These are phyloP conservation scores for Aspergillus funiculosus DNA, from an alignment of 495 filamentous ascomycete species.

Conservation along the genomic window DNA sequence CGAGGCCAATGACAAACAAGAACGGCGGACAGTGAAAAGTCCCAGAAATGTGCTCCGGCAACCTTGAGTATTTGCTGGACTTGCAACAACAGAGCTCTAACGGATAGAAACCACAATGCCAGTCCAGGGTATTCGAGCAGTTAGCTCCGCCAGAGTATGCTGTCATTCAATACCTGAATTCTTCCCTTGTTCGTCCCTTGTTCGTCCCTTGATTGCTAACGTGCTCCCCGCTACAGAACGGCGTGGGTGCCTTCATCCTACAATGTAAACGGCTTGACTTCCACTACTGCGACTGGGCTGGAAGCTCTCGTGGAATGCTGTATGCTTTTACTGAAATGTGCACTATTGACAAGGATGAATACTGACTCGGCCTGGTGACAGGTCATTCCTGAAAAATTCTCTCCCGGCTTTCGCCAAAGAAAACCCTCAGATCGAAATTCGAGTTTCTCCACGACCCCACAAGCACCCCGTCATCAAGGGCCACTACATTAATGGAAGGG, in stretches of 20 bases:
- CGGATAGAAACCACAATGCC: conserved; percentile 50
- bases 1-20: conserved; percentile 23
- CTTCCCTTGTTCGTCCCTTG: neutral
- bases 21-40: conserved; percentile 16
- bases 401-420: conserved; percentile 69
- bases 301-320: conserved; percentile 93
- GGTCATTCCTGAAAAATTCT: conserved; percentile 69
- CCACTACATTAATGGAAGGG: conserved; percentile 81
- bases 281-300: conserved; percentile 93
- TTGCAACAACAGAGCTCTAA: conserved; percentile 5
- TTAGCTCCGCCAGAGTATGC: conserved; percentile 37
- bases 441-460: conserved; percentile 76
- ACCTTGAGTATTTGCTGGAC: neutral
- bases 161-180: too few species aligned
- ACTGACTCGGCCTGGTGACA: conserved; percentile 26
- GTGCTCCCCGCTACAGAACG: conserved; percentile 58
- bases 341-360: neutral
- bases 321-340: conserved; percentile 39
- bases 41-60: conserved; percentile 9
- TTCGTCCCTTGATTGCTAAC: conserved; percentile 3
- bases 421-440: conserved; percentile 88
- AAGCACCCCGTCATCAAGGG: conserved; percentile 84
- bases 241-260: conserved; percentile 91
- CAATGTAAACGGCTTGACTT: conserved; percentile 95
- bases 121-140: conserved; percentile 51